phyloP scores from a whole-genome alignment of 495 filamentous ascomycete genomes.

The Glutinoglossum americanum region DNA sequence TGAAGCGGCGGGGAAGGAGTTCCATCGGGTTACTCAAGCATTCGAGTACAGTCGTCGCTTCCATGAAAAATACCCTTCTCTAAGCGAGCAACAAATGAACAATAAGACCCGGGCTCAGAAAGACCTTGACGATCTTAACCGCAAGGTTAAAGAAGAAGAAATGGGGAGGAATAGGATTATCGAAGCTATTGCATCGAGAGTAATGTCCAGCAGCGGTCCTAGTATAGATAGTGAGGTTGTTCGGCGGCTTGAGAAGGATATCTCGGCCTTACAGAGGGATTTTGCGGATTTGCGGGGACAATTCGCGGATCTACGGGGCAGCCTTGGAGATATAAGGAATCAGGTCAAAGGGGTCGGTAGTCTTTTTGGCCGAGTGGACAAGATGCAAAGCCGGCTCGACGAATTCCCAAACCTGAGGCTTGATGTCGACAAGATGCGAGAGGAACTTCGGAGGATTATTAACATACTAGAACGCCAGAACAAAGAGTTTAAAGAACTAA shows the following conservation, averaged over 20 bases:
- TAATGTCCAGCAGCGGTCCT: background rate
- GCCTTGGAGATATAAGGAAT: background rate
- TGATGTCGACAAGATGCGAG: background rate
- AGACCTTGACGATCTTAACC: conserved; percentile 1
- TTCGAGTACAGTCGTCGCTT: background rate
- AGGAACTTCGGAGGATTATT: background rate
- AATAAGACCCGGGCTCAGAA: conserved; percentile 1
- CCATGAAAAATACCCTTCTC: background rate
- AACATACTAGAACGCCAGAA: background rate
- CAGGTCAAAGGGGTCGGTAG: background rate
- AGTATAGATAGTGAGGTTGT: background rate
- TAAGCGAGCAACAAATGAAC: conserved; percentile 1
- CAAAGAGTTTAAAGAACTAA: background rate
- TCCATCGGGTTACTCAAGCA: background rate
- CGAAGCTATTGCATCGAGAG: background rate
- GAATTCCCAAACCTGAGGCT: background rate
- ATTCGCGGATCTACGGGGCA: background rate
- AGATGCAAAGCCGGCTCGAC: background rate
- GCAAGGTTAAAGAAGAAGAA: background rate
- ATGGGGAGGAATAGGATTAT: background rate
- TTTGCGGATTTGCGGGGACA: background rate
- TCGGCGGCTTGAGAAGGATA: background rate
- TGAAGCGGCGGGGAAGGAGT: background rate
- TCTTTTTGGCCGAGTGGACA: background rate
- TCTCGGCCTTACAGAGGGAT: background rate